Conservation (phyloP, 768 basidiomycete genomes). For the Rhodocollybia butyracea region DNA sequence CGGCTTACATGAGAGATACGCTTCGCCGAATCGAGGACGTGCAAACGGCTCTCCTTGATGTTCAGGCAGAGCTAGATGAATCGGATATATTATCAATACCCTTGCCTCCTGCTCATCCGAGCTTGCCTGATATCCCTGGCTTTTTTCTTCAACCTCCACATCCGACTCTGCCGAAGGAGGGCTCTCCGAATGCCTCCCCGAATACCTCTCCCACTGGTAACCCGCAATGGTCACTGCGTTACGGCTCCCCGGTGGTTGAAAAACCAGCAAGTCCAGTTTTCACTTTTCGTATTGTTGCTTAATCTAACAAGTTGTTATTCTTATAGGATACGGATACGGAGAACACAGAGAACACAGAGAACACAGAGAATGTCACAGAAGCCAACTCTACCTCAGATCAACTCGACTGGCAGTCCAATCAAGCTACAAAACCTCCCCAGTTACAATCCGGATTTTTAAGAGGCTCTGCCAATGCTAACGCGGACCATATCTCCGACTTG, state of each 20-base stretch:
- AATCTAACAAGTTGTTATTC: too few relatives aligned
- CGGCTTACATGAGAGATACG: background rate
- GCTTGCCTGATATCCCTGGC: background rate
- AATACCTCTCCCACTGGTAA: background rate
- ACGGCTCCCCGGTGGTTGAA: too few relatives aligned
- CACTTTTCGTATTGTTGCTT: too few relatives aligned
- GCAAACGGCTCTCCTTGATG: background rate
- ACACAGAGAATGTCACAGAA: too few relatives aligned
- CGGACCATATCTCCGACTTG: background rate
- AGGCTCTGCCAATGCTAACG: background rate
- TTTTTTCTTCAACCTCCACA: background rate
- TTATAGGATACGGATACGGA: too few relatives aligned
- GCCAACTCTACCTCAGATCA: too few relatives aligned
- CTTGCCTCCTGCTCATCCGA: background rate
- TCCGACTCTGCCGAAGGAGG: background rate
- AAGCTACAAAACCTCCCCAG: too few relatives aligned
- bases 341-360: too few relatives aligned
- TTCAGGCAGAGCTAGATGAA: background rate
- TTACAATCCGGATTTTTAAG: too few relatives aligned
- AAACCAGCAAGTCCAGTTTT: too few relatives aligned
- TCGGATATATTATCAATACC: background rate
- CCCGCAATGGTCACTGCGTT: too few relatives aligned
- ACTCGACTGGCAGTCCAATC: too few relatives aligned
- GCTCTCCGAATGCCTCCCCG: background rate
- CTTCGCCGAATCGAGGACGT: background rate